Conservation (phyloP, 768 basidiomycete species). For the Sporobolomyces pararoseus region DNA sequence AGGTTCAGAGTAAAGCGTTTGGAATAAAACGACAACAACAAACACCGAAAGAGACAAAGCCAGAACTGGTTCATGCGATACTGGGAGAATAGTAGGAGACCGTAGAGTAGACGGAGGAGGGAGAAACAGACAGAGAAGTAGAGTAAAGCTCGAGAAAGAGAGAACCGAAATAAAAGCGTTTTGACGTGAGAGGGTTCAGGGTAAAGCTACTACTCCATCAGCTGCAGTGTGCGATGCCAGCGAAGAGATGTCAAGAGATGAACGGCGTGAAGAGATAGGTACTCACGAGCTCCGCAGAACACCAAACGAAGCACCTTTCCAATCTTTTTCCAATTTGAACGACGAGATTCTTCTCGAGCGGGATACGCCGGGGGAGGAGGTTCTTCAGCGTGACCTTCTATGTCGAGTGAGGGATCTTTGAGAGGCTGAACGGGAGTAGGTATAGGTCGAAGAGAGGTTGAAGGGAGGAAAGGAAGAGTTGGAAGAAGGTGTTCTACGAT, state of each 20-base stretch:
- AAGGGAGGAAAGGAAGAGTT: constrained; percentile 7
- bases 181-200: too few species aligned
- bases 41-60: too few species aligned
- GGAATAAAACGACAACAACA: too few species aligned
- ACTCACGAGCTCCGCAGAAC: constrained; percentile 1
- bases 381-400: neutral
- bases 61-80: too few species aligned
- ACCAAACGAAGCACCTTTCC: neutral
- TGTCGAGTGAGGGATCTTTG: neutral
- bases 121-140: neutral
- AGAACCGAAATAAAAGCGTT: too few species aligned
- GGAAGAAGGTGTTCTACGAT: constrained; percentile 7
- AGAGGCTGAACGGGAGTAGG: neutral
- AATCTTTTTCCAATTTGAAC: neutral
- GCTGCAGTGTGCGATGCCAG: too few species aligned
- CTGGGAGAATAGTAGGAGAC: too few species aligned
- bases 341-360: neutral
- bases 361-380: constrained; percentile 1
- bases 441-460: neutral
- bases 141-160: too few species aligned
- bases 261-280: too few species aligned
- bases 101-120: neutral
- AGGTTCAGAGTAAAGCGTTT: too few species aligned
- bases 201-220: too few species aligned
- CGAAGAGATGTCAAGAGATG: too few species aligned